Base-by-base conservation (phyloP, 108 stramenopile species). In the Thalassiosira profunda region DNA sequence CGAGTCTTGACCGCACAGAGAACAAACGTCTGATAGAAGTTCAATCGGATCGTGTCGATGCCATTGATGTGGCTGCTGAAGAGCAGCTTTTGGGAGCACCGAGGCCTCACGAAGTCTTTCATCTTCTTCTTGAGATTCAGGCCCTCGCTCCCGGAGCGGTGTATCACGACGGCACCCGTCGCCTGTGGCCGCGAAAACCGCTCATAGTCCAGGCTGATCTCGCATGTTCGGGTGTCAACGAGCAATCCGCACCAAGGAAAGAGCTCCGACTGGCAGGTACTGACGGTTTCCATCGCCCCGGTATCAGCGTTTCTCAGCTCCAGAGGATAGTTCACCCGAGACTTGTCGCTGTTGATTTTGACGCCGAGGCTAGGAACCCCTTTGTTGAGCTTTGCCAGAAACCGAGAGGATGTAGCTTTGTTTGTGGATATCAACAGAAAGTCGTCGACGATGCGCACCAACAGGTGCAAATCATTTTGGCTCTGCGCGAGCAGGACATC, bases 231-330 rank as follows among this genome's bases (percentile, higher is more conserved):
- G 0, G 86, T 82, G 64, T 96, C 74, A 56, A 96, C 84, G 12
- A 93, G 80, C 54, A 96, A 45, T n/a, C 95, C 95, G 45, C 95
- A 96, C 90, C 92, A 96, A 9, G 87, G 84, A 48, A 95, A 91
- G 51, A 81, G 55, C 55, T 10, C 49, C 57, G 2, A 56, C n/a
- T 38, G 23, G 29, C 6, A 21, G 30, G 37, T 41, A 36, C 56
- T 2, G 5, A 74, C 37, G 21, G 43, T 37, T 17, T 53, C 33
- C 24, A 66, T 53, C 3, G 43, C 36, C 24, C 29, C 42, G 5
- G 52, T 52, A 40, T 55, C 18, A 29, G 17, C 17, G 28, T 58
- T 23, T 48, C 59, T 33, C 58, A 54, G 0, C 23, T 33, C 21
- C 0, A 48, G 4, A 4, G 67, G 44, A 41, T 82, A 74, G 29